Percentiles rank a stretch among this genome's conserved stretches.
Evolutionary conservation across 768 basidiomycete species (phyloP).

Genomic region (Rhizopogon sp.): DNA sequence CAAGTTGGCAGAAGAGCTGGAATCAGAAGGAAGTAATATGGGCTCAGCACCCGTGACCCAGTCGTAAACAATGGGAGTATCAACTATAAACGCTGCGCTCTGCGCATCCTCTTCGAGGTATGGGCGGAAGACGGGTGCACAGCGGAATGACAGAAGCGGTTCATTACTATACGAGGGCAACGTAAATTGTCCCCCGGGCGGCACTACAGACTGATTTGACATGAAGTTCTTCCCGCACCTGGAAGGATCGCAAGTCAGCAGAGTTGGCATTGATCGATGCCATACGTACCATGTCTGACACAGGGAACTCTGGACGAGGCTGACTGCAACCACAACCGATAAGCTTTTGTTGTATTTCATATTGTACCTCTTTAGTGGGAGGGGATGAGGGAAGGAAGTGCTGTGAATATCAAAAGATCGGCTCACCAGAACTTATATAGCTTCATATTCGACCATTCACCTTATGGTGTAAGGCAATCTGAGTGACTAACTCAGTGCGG

Average conservation of each 20-base stretch:
- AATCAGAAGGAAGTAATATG: slow-evolving; percentile 16
- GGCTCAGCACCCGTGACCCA: slow-evolving; percentile 30
- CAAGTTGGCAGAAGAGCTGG: neutral
- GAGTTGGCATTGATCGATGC: neutral
- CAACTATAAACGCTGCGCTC: slow-evolving; percentile 28
- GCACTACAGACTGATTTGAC: slow-evolving; percentile 33
- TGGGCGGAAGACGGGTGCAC: slow-evolving; percentile 41
- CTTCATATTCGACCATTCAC: too few species aligned
- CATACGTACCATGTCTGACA: slow-evolving; percentile 23
- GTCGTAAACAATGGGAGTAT: slow-evolving; percentile 31
- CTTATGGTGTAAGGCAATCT: too few species aligned
- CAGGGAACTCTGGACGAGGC: slow-evolving; percentile 4
- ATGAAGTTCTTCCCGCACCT: slow-evolving; percentile 53
- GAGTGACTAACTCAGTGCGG: too few species aligned
- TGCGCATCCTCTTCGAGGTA: slow-evolving; percentile 39
- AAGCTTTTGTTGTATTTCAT: slow-evolving; percentile 14
- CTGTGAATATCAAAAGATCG: neutral
- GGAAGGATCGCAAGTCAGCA: neutral
- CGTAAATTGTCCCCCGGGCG: slow-evolving; percentile 43
- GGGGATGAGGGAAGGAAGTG: neutral
- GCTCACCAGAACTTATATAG: neutral
- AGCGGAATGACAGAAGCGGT: slow-evolving; percentile 42
- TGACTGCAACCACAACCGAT: slow-evolving; percentile 8
- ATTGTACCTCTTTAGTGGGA: too few species aligned
- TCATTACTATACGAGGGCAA: slow-evolving; percentile 26